Conservation (phyloP, 176 grass and related monocot genomes). For the Urochloa ruziziensis region DNA sequence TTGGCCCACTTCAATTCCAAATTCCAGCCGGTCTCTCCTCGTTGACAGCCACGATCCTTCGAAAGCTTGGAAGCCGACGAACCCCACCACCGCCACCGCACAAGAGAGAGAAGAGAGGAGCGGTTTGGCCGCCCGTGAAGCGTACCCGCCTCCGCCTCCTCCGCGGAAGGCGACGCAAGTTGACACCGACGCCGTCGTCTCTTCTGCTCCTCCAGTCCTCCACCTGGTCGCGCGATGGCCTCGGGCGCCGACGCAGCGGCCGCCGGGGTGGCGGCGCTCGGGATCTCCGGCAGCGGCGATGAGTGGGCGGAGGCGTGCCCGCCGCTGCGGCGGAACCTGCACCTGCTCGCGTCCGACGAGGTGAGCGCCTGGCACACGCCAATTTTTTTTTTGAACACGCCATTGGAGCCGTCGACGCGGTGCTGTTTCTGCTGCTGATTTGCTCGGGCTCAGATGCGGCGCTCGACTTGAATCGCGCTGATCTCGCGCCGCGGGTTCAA, state of each 20-base stretch:
- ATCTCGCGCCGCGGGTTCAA: neutral
- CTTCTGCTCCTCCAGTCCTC: neutral
- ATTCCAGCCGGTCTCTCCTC: too few species aligned
- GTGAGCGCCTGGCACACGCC: neutral
- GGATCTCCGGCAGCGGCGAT: conserved; percentile 9
- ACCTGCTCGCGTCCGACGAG: conserved; percentile 40
- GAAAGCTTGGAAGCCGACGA: neutral
- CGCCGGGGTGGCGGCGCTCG: conserved; percentile 32
- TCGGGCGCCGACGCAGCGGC: conserved; percentile 20
- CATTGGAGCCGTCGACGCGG: too few species aligned
- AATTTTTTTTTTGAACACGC: too few species aligned
- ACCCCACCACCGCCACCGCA: neutral
- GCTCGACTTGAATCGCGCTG: too few species aligned
- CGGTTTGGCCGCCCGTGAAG: conserved; percentile 17
- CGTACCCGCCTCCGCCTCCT: neutral
- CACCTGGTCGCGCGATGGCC: conserved; percentile 22
- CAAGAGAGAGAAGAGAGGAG: neutral
- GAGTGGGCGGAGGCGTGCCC: conserved; percentile 27
- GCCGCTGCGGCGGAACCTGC: conserved; percentile 44
- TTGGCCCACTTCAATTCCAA: neutral
- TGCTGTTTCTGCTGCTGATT: neutral
- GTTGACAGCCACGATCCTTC: neutral
- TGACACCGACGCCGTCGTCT: neutral
- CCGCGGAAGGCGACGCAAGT: neutral
- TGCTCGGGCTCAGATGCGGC: neutral